A percentile compares a stretch with the other conserved stretches of the same genome.
Evolutionary conservation across 192 early-diverging fungal species (phyloP).

Genomic region (Podila minutissima): DNA sequence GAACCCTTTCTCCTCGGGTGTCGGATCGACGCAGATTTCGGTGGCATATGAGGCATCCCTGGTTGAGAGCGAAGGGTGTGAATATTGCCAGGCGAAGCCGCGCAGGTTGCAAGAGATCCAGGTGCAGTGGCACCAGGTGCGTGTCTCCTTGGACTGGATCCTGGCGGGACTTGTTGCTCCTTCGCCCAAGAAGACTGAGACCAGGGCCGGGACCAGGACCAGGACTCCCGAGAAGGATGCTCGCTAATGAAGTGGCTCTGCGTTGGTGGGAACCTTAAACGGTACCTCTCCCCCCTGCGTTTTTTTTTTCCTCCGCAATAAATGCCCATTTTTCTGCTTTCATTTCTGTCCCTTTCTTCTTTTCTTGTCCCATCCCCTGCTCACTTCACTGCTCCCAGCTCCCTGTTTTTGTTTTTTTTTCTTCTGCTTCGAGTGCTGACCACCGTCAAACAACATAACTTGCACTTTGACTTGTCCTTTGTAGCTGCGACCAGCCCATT

Average conservation of each 20-base stretch:
- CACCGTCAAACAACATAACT: background rate
- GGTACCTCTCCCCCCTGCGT: background rate
- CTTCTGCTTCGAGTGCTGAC: background rate
- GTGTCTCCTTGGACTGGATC: constrained; percentile 1
- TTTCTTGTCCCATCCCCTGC: background rate
- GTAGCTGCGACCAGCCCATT: no score
- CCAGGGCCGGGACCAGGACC: background rate
- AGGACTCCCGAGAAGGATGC: background rate
- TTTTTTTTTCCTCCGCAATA: no score
- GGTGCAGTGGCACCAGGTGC: background rate
- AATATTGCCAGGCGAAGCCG: background rate
- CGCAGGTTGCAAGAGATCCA: background rate
- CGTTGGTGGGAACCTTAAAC: background rate
- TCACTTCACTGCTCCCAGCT: background rate
- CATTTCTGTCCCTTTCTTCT: background rate
- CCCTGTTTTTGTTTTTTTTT: background rate
- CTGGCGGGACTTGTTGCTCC: background rate
- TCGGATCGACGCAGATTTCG: background rate
- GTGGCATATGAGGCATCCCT: background rate
- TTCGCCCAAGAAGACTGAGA: background rate
- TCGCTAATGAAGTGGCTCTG: background rate
- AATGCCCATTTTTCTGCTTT: background rate
- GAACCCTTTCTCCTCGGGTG: background rate
- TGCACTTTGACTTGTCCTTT: no score
- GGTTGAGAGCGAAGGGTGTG: background rate